phyloP scores from a whole-genome alignment of 2,329 filamentous ascomycete genomes.

The Cadophora luteo-olivacea region DNA sequence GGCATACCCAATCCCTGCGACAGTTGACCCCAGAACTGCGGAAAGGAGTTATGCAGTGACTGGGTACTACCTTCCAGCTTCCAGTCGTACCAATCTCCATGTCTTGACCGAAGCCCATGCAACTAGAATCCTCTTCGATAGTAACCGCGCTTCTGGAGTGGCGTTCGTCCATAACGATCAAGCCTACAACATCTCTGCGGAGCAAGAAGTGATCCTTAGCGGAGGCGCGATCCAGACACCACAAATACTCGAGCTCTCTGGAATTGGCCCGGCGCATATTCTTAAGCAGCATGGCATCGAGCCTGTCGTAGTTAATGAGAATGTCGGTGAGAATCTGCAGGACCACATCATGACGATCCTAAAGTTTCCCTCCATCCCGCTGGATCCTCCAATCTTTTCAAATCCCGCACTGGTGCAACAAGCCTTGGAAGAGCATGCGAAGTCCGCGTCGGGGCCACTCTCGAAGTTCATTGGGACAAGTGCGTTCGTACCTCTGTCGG shows the following conservation, averaged over 20 bases:
- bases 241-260: constrained; percentile 54
- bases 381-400: background rate
- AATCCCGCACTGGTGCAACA: background rate
- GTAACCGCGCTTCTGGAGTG: background rate
- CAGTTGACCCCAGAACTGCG: constrained; percentile 10
- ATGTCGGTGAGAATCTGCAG: constrained; percentile 66
- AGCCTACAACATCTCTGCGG: constrained; percentile 28
- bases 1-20: constrained; percentile 9
- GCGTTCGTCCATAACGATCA: background rate
- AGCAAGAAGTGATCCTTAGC: constrained; percentile 53
- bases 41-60: constrained; percentile 26
- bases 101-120: constrained; percentile 86
- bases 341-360: constrained; percentile 46
- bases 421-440: background rate
- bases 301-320: constrained; percentile 60
- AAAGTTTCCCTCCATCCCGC: background rate
- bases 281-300: constrained; percentile 52
- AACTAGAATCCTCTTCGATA: constrained; percentile 66
- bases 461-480: constrained; percentile 31
- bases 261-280: constrained; percentile 49
- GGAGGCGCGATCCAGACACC: constrained; percentile 54
- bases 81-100: constrained; percentile 66
- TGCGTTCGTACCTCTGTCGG: constrained; percentile 38
- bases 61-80: constrained; percentile 30
- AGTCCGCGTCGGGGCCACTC: constrained; percentile 44